Evolutionary conservation across 2,329 filamentous ascomycete species (phyloP).

Genomic region (Colletotrichum phormii): DNA sequence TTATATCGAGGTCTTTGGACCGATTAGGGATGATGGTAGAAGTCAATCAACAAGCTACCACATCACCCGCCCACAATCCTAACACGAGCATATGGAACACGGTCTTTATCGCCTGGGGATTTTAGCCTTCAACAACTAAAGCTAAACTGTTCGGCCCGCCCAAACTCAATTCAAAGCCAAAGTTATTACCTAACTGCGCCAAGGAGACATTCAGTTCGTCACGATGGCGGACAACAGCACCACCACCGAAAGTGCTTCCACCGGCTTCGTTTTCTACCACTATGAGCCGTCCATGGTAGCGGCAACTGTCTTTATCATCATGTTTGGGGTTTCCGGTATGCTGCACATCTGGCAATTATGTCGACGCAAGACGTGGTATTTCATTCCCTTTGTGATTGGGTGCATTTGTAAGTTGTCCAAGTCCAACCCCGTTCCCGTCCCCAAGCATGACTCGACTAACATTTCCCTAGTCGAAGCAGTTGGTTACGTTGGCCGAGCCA

Average conservation of each 20-base stretch:
- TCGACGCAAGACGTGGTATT: constrained; percentile 60
- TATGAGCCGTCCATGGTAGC: constrained; percentile 59
- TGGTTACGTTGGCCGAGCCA: constrained; percentile 62
- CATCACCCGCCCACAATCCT: background rate
- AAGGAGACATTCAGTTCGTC: background rate
- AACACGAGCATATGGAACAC: background rate
- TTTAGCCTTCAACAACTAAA: background rate
- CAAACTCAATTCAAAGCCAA: background rate
- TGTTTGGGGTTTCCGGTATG: constrained; percentile 54
- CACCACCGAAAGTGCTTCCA: background rate
- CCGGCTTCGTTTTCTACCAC: constrained; percentile 51
- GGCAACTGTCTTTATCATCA: constrained; percentile 54
- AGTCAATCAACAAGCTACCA: background rate
- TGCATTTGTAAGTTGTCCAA: constrained; percentile 57
- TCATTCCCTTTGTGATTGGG: constrained; percentile 64
- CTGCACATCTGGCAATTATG: constrained; percentile 55
- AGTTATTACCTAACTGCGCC: background rate
- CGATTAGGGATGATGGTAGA: background rate
- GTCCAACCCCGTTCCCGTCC: background rate
- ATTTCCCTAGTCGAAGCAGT: constrained; percentile 55
- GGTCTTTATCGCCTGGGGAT: background rate
- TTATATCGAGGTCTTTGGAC: background rate
- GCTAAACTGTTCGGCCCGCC: background rate
- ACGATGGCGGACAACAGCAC: constrained; percentile 20
- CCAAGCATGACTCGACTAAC: background rate